Percentiles rank a stretch among this genome's conserved stretches.
Evolutionary conservation across 2,329 filamentous ascomycete species (phyloP).

Genomic region (Penicillium frequentans): DNA sequence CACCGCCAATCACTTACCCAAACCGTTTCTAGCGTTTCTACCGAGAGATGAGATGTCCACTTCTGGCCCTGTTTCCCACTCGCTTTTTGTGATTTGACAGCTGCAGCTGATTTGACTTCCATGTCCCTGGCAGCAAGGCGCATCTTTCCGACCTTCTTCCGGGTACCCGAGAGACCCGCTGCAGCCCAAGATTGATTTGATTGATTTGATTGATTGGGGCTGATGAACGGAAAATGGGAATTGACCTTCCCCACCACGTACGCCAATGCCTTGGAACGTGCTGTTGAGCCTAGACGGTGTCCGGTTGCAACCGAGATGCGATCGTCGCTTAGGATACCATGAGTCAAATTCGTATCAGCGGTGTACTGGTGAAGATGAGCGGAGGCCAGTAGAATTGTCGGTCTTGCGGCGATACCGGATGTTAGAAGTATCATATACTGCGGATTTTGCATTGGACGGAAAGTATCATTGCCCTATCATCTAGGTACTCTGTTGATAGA

Average conservation of each 20-base stretch:
- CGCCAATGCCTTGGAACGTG: not conserved
- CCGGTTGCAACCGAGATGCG: not conserved
- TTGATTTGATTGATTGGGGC: not conserved
- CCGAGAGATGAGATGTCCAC: not conserved
- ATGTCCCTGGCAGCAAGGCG: not conserved
- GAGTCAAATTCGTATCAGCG: not conserved
- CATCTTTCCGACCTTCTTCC: not conserved
- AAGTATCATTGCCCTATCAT: not conserved
- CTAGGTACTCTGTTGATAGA: not conserved
- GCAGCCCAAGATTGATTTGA: not conserved
- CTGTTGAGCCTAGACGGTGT: not conserved
- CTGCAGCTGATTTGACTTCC: not conserved
- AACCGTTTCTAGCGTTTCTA: constrained; percentile 1
- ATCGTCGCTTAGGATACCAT: not conserved
- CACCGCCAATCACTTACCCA: constrained; percentile 5
- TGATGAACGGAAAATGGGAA: not conserved
- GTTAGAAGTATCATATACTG: not conserved
- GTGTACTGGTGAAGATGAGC: not conserved
- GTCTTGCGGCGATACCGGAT: not conserved
- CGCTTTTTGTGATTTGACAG: not conserved
- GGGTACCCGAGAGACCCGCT: not conserved
- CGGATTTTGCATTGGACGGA: not conserved
- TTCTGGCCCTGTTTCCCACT: not conserved
- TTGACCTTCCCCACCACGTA: not conserved
- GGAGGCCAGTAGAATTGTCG: too few species aligned